Percentiles rank a stretch among this genome's conserved stretches.
Evolutionary conservation across 768 basidiomycete genomes (phyloP).

Genomic region (Phaeotremella fagi): DNA sequence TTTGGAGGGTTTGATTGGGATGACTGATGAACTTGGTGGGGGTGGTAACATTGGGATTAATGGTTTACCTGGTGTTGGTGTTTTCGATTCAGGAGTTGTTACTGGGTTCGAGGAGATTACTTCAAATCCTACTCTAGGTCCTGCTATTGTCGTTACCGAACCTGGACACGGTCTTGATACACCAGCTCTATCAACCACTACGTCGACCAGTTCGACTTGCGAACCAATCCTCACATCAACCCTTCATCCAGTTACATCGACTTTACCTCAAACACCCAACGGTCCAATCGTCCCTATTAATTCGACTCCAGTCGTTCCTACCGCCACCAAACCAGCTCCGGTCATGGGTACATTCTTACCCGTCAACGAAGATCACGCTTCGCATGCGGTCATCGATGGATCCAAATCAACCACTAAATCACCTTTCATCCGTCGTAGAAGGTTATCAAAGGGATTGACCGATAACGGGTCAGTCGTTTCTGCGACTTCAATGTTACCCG

Average conservation of each 20-base stretch:
- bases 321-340: no score
- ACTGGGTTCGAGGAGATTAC: neutral
- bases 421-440: conserved; percentile 38
- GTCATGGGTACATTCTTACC: conserved; percentile 44
- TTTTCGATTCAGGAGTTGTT: no score
- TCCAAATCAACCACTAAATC: conserved; percentile 31
- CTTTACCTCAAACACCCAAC: neutral
- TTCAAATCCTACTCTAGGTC: conserved; percentile 1
- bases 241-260: neutral
- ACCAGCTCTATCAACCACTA: conserved; percentile 13
- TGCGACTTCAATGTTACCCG: neutral
- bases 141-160: conserved; percentile 28
- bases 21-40: conserved; percentile 10
- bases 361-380: conserved; percentile 31
- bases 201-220: conserved; percentile 3
- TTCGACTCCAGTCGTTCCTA: neutral
- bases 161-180: conserved; percentile 7
- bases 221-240: conserved; percentile 4
- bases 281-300: neutral
- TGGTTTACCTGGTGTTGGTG: no score
- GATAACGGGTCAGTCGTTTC: neutral
- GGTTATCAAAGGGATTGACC: conserved; percentile 1
- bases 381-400: conserved; percentile 41
- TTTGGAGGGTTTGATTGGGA: conserved; percentile 26
- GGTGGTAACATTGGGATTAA: neutral